These are phyloP conservation scores for Daldinia sp. DNA, from an alignment of 2,329 filamentous ascomycete species.

Conservation along the genomic window DNA sequence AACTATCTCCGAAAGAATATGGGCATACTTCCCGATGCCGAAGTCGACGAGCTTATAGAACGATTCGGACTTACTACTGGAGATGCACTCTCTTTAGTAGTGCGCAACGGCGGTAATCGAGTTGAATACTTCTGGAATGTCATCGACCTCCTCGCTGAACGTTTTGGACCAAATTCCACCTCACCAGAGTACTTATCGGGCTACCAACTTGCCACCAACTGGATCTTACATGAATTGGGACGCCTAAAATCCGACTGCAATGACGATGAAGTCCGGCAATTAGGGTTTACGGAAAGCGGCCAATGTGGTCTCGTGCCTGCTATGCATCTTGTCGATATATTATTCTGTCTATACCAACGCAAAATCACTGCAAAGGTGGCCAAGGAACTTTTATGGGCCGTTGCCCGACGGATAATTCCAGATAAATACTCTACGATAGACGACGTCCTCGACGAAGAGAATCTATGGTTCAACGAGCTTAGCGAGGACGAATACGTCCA, in stretches of 20 bases:
- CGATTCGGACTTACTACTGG: constrained; percentile 76
- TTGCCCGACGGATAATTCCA: constrained; percentile 58
- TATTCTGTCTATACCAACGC: constrained; percentile 57
- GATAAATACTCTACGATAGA: constrained; percentile 50
- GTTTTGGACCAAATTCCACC: constrained; percentile 33
- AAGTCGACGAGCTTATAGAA: constrained; percentile 68
- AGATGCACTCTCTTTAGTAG: constrained; percentile 82
- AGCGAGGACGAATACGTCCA: constrained; percentile 56
- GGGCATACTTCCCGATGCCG: constrained; percentile 75
- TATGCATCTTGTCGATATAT: constrained; percentile 58
- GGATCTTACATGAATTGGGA: constrained; percentile 80
- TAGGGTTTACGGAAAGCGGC: constrained; percentile 55
- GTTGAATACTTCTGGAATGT: constrained; percentile 83
- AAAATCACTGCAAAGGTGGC: constrained; percentile 65
- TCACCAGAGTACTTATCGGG: constrained; percentile 44
- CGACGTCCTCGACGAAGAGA: constrained; percentile 55
- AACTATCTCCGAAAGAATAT: constrained; percentile 68
- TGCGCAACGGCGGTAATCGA: constrained; percentile 79
- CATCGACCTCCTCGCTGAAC: constrained; percentile 54
- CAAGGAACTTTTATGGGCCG: constrained; percentile 64
- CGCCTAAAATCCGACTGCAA: constrained; percentile 65
- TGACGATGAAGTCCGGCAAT: constrained; percentile 44
- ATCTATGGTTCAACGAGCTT: constrained; percentile 65
- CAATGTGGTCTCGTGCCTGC: constrained; percentile 58
- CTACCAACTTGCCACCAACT: constrained; percentile 64